Evolutionary conservation across 805 yeast species (phyloP), one percentile per base, ranked within the genome.

Genomic region (Metschnikowia lunata): DNA sequence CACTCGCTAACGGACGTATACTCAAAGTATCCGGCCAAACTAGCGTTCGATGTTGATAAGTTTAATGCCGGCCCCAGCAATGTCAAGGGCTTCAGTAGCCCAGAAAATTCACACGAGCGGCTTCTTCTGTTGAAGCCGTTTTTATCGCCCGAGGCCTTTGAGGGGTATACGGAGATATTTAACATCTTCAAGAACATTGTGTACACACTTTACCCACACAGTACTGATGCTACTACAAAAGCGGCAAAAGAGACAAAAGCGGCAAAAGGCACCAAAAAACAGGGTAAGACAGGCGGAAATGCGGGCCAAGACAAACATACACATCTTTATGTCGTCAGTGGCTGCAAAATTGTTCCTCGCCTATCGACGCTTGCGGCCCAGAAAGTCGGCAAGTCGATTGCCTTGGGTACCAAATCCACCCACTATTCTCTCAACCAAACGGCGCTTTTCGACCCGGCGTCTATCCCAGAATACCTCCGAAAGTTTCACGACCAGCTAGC

Each of bases 311-410:
- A 14, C 13, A 9, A 3, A 11, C 8, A 26, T 11, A 34, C 13
- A 9, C 23, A 18, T 5, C 23, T 18, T 18, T n/a, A n/a, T n/a
- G n/a, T n/a, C n/a, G n/a, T n/a, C n/a, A 18, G 23, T 18, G 3
- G 23, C 23, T 18, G 23, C 23, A 18, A 18, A 18, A 18, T 3
- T 18, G 7, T 43, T 1, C 53, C 43, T 26, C 50, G 51, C 15
- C 54, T 64, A 11, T 47, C 69, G 5, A 40, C 52, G 4, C 44
- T 63, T 9, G 58, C 67, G 30, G 51, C 60, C n/a, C 39, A 34
- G 13, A 61, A 58, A 29, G 40, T 68, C 11, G 73, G 75, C 8
- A 62, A 64, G 34, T 56, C 59, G 14, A 64, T 69, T 40, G 69
- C 66, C 0, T 48, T 66, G 13, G 60, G 67, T 1, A 57, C 71